Conservation (phyloP, 2,329 filamentous ascomycete genomes). For the Fusarium setosum region DNA sequence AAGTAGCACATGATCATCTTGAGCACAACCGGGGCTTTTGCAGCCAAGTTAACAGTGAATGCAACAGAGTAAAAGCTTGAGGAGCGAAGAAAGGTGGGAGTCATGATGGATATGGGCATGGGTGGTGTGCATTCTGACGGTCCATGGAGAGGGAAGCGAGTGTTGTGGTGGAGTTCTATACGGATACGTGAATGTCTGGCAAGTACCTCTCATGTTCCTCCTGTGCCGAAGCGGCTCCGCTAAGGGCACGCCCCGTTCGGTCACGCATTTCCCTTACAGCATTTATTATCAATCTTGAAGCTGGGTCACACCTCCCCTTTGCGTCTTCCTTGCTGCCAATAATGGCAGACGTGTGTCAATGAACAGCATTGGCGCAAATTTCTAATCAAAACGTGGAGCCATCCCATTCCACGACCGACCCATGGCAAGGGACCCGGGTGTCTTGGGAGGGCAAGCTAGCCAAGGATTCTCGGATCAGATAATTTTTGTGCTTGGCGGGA, state of each 20-base stretch:
- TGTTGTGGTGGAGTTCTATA: not conserved
- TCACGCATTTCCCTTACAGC: not conserved
- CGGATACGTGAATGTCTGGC: not conserved
- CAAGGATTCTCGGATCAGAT: constrained; percentile 50
- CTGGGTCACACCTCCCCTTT: not conserved
- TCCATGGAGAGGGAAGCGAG: not conserved
- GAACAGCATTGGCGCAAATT: not conserved
- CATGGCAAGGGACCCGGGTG: no score
- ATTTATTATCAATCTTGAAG: not conserved
- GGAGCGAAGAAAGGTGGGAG: not conserved
- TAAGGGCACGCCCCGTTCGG: not conserved
- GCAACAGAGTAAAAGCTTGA: not conserved
- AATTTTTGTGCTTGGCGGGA: constrained; percentile 39
- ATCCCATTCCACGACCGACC: not conserved
- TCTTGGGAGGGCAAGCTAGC: constrained; percentile 10
- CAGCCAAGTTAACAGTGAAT: not conserved
- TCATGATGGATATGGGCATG: not conserved
- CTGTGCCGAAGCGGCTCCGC: not conserved
- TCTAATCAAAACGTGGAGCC: not conserved
- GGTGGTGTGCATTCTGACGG: not conserved
- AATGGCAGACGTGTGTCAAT: not conserved
- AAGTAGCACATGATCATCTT: constrained; percentile 11
- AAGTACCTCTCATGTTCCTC: constrained; percentile 5
- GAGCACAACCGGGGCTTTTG: not conserved
- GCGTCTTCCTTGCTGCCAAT: not conserved